phyloP scores from a whole-genome alignment of 108 stramenopile species.

The Skeletonema menzelii region DNA sequence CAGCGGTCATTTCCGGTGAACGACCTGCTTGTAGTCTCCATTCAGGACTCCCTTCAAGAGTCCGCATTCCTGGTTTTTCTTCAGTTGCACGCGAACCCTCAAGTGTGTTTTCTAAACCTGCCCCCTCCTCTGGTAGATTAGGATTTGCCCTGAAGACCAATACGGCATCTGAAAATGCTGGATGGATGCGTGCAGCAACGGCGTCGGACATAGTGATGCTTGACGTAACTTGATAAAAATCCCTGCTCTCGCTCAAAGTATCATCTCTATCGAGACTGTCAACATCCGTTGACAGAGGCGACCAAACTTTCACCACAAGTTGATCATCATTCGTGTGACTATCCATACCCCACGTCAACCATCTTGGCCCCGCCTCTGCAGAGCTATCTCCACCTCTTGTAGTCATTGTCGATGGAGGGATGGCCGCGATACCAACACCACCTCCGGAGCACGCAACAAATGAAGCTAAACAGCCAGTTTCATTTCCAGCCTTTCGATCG shows the following conservation, averaged over 20 bases:
- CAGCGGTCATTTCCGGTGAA: neutral
- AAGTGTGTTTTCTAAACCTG: neutral
- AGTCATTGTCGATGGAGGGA: conserved; percentile 13
- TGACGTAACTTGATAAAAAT: conserved; percentile 31
- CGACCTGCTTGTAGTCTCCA: neutral
- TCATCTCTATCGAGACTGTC: conserved; percentile 4
- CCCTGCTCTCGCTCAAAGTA: neutral
- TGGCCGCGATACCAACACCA: conserved; percentile 64
- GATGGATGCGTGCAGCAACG: conserved; percentile 32
- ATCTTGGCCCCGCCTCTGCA: conserved; percentile 9
- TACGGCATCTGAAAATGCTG: conserved; percentile 20
- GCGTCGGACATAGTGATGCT: conserved; percentile 29
- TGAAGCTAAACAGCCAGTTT: conserved; percentile 23
- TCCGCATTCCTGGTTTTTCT: neutral
- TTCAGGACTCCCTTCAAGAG: neutral
- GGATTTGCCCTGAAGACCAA: conserved; percentile 13
- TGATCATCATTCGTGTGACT: conserved; percentile 22
- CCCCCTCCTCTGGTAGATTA: neutral
- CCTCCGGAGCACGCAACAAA: conserved; percentile 55
- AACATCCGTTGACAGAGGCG: conserved; percentile 7
- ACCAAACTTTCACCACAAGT: conserved; percentile 70
- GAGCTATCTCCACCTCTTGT: neutral
- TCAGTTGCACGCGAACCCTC: neutral
- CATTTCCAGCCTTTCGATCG: conserved; percentile 48
- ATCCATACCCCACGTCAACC: conserved; percentile 83